Base-by-base conservation (phyloP, 257 asterid genomes). In the Paulownia fortunei region DNA sequence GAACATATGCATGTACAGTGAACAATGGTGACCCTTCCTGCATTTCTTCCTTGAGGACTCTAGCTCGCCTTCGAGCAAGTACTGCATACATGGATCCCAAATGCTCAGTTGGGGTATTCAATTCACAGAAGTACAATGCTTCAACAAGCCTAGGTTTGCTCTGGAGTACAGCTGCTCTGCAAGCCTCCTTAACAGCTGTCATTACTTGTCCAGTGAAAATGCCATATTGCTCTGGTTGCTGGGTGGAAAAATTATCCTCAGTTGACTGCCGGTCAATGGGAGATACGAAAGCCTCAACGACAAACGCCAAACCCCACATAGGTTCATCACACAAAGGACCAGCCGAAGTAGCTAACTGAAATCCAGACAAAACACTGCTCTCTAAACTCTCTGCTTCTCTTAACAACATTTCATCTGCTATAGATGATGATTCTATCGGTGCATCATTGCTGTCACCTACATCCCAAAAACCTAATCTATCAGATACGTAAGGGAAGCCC, bases 271-370 rank as follows among this genome's bases (percentile, higher is more conserved):
- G 82, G 64, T 72, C 84, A 3, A 73, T 21, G n/a, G 92, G 89
- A 72, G 87, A 83, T 67, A 91, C 32, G 58, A 69, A 76, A 72
- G 93, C 96, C 84, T 94, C 97, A 3, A 94, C 58, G 12, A 80
- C 58, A 78, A 94, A 92, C 0, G 92, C 98, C 83, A 94, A 76
- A 60, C 99, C 99, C 99, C 99, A 94, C 95, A 91, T 85, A 0
- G 99, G 98, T 79, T 94, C 99, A 58, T 94, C 99, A 56, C 99
- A 94, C 79, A 94, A 83, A 32, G 99, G 98, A 72, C 99, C 99
- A 42, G 99, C 82, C 30, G 94, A 88, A 51, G 98, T 90, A 67
- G 99, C 99, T 67, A 92, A 66, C 81, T 94, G 99, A 86, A 94
- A 94, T 80, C 99, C 98, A 2, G 99, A 92, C 73, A 92, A 78